A percentile compares a stretch with the other conserved stretches of the same genome.
phyloP scores from a whole-genome alignment of 148 eudicot genomes.

The Dianthus caryophyllus region DNA sequence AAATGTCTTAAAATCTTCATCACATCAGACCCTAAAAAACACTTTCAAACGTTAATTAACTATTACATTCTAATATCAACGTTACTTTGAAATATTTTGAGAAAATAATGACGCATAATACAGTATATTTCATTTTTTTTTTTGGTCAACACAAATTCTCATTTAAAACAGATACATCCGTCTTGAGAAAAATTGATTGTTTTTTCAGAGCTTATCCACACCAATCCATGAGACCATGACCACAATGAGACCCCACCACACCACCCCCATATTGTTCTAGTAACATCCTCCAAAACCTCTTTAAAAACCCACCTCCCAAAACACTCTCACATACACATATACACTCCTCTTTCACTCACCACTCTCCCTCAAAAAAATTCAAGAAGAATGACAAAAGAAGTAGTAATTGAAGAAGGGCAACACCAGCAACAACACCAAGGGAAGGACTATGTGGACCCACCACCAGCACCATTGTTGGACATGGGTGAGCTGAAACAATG shows the following conservation, averaged over 20 bases:
- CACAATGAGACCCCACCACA: no score
- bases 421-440: slow-evolving; percentile 35
- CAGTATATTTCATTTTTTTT: no score
- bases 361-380: neutral
- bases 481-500: slow-evolving; percentile 61
- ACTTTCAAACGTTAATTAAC: no score
- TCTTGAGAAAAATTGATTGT: no score
- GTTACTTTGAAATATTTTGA: no score
- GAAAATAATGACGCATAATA: no score
- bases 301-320: slow-evolving; percentile 21
- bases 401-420: slow-evolving; percentile 48
- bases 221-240: no score
- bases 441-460: slow-evolving; percentile 90
- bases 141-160: no score
- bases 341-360: neutral
- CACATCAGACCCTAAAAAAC: no score
- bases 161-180: no score
- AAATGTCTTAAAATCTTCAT: no score
- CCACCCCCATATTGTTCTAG: slow-evolving; percentile 13
- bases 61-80: no score
- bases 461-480: slow-evolving; percentile 84
- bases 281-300: slow-evolving; percentile 17
- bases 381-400: slow-evolving; percentile 59
- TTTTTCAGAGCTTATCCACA: slow-evolving; percentile 27
- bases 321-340: neutral